Evolutionary conservation across 1,284 basidiomycete species (phyloP), one percentile per base, ranked within the genome.

Genomic region (Puccinia horiana): DNA sequence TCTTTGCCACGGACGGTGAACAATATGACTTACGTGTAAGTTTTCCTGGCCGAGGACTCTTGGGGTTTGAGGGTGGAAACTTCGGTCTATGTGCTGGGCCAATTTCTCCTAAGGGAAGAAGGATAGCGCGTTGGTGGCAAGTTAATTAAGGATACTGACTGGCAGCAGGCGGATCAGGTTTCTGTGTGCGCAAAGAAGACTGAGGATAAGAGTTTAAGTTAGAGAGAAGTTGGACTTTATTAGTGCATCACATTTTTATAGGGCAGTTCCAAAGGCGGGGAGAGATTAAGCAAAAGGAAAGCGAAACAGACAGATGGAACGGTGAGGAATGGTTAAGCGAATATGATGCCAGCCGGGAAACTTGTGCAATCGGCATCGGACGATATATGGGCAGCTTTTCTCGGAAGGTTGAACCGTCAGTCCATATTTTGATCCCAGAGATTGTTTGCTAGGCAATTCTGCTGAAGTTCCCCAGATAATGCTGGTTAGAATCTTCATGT

Each of bases 281-380:
- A 73, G 49, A 56, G 49, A 40, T 52, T 16, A 49, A 29, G 70
- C 29, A 73, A 37, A 52, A 73, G n/a, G 37, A 18, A 40, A 20
- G 6, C 6, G 37, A n/a, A 5, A 52, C 23, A 37, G 40, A 56
- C 12, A 23, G 29, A 56, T 54, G 49, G 23, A 37, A 56, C 49
- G 16, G 44, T 35, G 49, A 35, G 70, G 70, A 52, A 73, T 73
- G 70, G 35, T 54, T 54, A 32, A 54, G 49, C 47, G 54, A 26
- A 56, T 12, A 56, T 54, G 47, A 49, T 54, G 47, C 70, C 70
- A 73, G 70, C 32, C 32, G 70, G 49, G 70, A 73, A 73, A 73
- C 70, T 54, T 73, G 49, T 35, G 32, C 42, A 73, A 73, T 73
- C 49, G 70, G 49, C 70, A 73, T 73, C 70, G 32, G 44, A 23